phyloP scores from a whole-genome alignment of 805 yeast genomes.

The Candida parachauliodes region DNA sequence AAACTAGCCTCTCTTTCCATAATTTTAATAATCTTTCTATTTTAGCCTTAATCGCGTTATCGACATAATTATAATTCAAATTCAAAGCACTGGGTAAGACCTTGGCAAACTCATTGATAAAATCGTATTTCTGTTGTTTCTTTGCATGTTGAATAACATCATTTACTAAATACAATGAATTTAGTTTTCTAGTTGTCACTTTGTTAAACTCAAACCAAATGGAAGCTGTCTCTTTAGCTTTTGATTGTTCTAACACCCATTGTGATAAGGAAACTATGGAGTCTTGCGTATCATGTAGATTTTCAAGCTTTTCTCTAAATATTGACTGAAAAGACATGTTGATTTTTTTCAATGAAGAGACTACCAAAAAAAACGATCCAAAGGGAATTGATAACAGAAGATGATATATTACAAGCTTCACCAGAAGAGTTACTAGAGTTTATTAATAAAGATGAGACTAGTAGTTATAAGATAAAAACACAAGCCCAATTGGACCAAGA shows the following conservation, averaged over 20 bases:
- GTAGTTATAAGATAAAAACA: constrained; percentile 21
- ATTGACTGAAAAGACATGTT: constrained; percentile 34
- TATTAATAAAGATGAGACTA: constrained; percentile 27
- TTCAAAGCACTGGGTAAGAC: constrained; percentile 43
- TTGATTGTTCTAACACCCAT: constrained; percentile 45
- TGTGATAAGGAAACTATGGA: constrained; percentile 44
- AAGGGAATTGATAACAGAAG: constrained; percentile 20
- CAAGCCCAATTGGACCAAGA: constrained; percentile 16
- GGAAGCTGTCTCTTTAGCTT: constrained; percentile 30
- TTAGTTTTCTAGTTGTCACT: constrained; percentile 39
- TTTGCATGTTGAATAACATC: constrained; percentile 80
- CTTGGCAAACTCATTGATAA: constrained; percentile 52
- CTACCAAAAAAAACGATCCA: constrained; percentile 4
- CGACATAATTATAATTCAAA: constrained; percentile 27
- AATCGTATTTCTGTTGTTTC: constrained; percentile 56
- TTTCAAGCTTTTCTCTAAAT: constrained; percentile 32
- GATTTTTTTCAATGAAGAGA: constrained; percentile 3
- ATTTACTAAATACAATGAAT: constrained; percentile 68
- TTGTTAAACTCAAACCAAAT: constrained; percentile 31
- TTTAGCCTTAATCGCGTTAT: constrained; percentile 40
- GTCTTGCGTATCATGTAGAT: constrained; percentile 44
- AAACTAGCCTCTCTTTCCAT: constrained; percentile 55
- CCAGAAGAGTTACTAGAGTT: constrained; percentile 25
- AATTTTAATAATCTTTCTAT: constrained; percentile 51
- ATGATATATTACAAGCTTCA: constrained; percentile 27